Base-by-base conservation (phyloP, 2,329 filamentous ascomycete genomes). In the Microdochium bolleyi region DNA sequence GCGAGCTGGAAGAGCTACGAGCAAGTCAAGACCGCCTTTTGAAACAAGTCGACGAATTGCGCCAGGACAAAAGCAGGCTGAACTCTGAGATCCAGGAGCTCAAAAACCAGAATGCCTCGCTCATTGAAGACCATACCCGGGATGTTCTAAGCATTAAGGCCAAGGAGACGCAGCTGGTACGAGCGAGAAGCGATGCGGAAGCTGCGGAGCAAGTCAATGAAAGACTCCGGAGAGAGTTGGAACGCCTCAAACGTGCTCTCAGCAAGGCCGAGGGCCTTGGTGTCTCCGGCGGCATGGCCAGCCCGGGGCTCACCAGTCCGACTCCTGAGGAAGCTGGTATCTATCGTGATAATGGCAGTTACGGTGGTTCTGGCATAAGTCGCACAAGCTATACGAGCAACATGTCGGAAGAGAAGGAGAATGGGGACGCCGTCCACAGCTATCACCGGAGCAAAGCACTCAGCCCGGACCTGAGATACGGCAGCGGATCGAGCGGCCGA, bases 111-210 rank as follows among this genome's bases (percentile, higher is more conserved):
- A 99, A 99, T 63, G 94, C 94, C 24, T 88, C 94, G 57, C 77
- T 99, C 32, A 99, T 99, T 56, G 94, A 99, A 70, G 92, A 97
- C 62, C 92, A 97, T 67, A 99, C 94, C 0, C 82, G 92, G 49
- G 92, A 99, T 62, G 90, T 96, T 0, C 77, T 99, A 44, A 94
- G 91, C 61, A 95, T 99, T 73, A 97, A 97, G 69, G 94, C 94
- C 14, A 99, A 99, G 70, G 94, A 99, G 69, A 97, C 94, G 2
- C 94, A 99, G 63, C 80, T 99, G 4, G 92, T 97, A 10, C 86
- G 94, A 48, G 92, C 94, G 11, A 82, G 92, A 52, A 91, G 88
- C 58, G 94, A 99, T 63, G 88, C 87, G 30, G 92, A 97, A 67
- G 84, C 89, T 0, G 89, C 92, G 0, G 91, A 96, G 66, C 85